Conservation (phyloP, 2,329 filamentous ascomycete species). For the Xylaria sp. region DNA sequence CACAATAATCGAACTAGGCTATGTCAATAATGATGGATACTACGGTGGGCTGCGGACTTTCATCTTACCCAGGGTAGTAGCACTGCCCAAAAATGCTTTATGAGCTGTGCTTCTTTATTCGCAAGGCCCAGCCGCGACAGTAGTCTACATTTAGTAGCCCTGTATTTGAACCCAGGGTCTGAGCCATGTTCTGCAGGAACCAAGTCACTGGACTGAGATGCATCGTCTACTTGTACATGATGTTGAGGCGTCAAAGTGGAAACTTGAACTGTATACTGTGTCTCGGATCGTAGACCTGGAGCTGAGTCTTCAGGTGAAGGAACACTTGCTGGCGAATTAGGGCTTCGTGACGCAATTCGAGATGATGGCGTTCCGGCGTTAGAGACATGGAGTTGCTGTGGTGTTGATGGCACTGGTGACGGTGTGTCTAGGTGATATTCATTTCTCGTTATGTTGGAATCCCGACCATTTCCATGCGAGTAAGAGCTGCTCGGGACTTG, state of each 20-base stretch:
- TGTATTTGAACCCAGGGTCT: neutral
- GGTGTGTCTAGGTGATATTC: neutral
- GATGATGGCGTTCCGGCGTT: neutral
- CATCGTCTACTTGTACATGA: neutral
- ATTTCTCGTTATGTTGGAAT: neutral
- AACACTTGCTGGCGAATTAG: neutral
- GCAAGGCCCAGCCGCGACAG: conserved; percentile 4
- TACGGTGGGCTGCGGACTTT: neutral
- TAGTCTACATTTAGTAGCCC: neutral
- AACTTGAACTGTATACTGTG: neutral
- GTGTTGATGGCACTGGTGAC: neutral
- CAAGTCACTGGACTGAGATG: neutral
- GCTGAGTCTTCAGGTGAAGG: neutral
- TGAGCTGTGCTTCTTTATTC: conserved; percentile 18
- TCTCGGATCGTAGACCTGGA: neutral
- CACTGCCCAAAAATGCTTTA: conserved; percentile 21
- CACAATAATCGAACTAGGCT: conserved; percentile 18
- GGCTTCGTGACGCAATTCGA: neutral
- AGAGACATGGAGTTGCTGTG: neutral
- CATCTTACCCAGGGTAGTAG: conserved; percentile 15
- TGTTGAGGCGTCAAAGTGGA: neutral
- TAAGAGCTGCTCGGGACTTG: neutral
- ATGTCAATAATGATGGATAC: neutral
- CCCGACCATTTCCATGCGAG: neutral
- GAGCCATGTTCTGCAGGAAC: neutral